phyloP scores from a whole-genome alignment of 2,329 filamentous ascomycete species.

The Botryosphaeria dothidea region DNA sequence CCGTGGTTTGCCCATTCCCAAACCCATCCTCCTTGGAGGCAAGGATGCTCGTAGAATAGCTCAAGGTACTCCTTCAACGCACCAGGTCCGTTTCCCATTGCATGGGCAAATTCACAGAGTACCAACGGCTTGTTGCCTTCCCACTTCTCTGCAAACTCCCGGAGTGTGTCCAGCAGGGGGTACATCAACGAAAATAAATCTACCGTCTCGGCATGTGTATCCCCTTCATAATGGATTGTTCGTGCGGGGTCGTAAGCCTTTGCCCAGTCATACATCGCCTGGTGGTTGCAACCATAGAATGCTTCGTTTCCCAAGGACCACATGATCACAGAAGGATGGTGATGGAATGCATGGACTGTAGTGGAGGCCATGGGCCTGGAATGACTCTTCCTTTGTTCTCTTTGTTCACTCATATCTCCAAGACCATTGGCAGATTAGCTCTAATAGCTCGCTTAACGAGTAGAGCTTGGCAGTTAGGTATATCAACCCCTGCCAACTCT shows the following conservation, averaged over 20 bases:
- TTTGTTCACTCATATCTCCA: no score
- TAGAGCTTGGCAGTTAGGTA: no score
- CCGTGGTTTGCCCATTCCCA: slow-evolving; percentile 52
- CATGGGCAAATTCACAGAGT: slow-evolving; percentile 57
- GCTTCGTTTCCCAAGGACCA: slow-evolving; percentile 76
- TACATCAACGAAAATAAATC: not conserved
- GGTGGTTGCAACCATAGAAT: slow-evolving; percentile 69
- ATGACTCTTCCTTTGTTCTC: no score
- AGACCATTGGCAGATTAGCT: no score
- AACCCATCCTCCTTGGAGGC: slow-evolving; percentile 62
- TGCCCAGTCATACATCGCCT: slow-evolving; percentile 62
- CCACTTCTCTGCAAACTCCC: slow-evolving; percentile 45
- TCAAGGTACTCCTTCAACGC: slow-evolving; percentile 68
- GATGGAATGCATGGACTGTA: no score
- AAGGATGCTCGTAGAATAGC: slow-evolving; percentile 60
- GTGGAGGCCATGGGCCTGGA: no score
- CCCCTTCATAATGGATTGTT: not conserved
- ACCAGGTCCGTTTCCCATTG: slow-evolving; percentile 76
- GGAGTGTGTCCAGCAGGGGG: not conserved
- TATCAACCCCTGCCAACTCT: no score
- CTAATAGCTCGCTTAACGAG: no score
- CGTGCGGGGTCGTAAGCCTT: not conserved
- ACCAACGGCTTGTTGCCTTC: slow-evolving; percentile 55
- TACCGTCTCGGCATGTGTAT: not conserved
- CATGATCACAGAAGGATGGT: slow-evolving; percentile 66